These are phyloP conservation scores for Bryum argenteum DNA, from an alignment of 225 moss, liverwort and hornwort genomes.

Conservation along the genomic window DNA sequence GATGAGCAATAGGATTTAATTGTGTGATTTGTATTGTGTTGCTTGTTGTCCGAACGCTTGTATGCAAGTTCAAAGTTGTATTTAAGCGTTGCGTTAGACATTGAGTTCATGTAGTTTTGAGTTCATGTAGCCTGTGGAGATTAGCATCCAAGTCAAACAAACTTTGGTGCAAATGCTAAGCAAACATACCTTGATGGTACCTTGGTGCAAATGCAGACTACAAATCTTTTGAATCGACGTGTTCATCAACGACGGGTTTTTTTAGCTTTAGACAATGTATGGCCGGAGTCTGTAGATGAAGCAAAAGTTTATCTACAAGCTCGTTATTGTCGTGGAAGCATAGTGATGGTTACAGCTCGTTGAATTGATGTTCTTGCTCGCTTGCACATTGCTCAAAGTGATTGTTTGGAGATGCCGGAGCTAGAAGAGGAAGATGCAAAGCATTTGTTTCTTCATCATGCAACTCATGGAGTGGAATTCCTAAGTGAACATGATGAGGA, in stretches of 20 bases:
- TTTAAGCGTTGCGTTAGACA: too few species aligned
- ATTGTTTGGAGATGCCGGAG: too few species aligned
- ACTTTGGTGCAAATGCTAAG: too few species aligned
- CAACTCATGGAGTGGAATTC: rapidly evolving
- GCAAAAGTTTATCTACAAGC: not conserved
- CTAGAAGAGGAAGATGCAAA: constrained; percentile 11
- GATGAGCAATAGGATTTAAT: not conserved
- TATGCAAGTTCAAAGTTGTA: too few species aligned
- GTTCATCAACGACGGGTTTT: not conserved
- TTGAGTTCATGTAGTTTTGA: not conserved
- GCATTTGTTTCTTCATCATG: constrained; percentile 15
- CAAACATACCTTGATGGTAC: too few species aligned
- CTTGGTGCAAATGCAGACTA: not conserved
- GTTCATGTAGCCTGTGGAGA: too few species aligned
- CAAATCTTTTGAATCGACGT: not conserved
- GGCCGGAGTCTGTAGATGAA: not conserved
- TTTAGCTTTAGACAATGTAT: too few species aligned
- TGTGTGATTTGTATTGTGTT: not conserved
- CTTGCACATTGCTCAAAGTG: not conserved
- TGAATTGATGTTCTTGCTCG: not conserved
- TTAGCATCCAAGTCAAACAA: too few species aligned
- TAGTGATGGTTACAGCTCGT: not conserved
- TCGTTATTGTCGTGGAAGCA: not conserved
- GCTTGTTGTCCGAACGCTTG: not conserved
- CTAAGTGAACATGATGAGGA: not conserved